Evolutionary conservation across 73 alveolate species (phyloP).

Genomic region (Tetrahymena thermophila): DNA sequence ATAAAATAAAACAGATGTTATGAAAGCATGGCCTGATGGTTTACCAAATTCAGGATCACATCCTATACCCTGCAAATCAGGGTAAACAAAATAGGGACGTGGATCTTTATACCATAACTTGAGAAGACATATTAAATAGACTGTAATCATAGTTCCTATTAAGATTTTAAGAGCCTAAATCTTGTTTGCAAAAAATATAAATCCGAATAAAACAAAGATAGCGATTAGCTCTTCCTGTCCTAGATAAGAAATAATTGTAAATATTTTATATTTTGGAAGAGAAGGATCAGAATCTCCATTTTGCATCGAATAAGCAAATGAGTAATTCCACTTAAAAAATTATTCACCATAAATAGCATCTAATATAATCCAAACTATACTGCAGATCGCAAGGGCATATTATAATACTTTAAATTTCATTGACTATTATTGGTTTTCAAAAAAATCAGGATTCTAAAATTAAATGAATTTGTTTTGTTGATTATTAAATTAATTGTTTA

Average conservation of each 20-base stretch:
- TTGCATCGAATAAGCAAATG: not conserved
- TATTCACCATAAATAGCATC: not conserved
- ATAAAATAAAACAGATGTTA: slow-evolving; percentile 2
- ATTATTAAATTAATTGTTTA: no score
- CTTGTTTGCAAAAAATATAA: not conserved
- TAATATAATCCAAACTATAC: not conserved
- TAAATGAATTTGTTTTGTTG: no score
- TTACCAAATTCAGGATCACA: slow-evolving; percentile 32
- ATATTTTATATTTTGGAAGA: not conserved
- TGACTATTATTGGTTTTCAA: no score
- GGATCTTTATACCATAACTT: slow-evolving; percentile 20
- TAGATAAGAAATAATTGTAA: not conserved
- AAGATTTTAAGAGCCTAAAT: not conserved
- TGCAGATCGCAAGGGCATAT: not conserved
- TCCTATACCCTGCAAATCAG: slow-evolving; percentile 3
- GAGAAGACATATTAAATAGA: not conserved
- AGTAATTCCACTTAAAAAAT: not conserved
- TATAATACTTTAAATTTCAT: not conserved
- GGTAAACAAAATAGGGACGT: slow-evolving; percentile 19
- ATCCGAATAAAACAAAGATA: not conserved
- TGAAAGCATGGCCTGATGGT: slow-evolving; percentile 43
- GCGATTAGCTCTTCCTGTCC: not conserved
- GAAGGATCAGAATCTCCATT: not conserved
- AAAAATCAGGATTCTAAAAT: no score
- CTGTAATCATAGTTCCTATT: not conserved